Base-by-base conservation (phyloP, 139 green algal species). In the Coelastrella sp. region DNA sequence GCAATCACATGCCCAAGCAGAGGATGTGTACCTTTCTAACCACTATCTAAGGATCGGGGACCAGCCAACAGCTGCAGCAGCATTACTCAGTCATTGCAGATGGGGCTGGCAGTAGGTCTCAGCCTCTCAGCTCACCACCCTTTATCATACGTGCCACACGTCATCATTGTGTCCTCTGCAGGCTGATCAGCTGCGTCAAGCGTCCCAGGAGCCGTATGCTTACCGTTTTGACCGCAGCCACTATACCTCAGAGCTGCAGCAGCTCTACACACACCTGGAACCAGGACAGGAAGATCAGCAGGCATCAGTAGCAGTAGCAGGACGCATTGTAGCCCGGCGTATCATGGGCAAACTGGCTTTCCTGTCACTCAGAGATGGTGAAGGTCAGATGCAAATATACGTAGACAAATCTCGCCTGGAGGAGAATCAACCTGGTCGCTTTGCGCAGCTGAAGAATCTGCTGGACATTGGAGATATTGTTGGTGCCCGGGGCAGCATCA, bases 311-410 rank as follows among this genome's bases (percentile, higher is more conserved):
- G 85, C 93, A 6, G 95, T 99, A 20, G 96, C 98, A 19, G 98
- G 98, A 8, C 95, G 98, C 22, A 87, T 99, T 1, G 97, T 98
- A 92, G 94, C 95, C 9, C 95, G 96, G 10, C 92, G 98, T 0
- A 94, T 99, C 25, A 99, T 99, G 94, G 98, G 98, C 81, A 99
- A 99, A 93, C 95, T 99, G 7, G 97, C 98, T 0, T 99, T 99
- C 93, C 90, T 98, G 20, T 96, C 89, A 7, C 78, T 99, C 25
- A 70, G 93, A 25, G 98, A 99, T 91, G 97, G 96, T 74, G 93
- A 87, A 19, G 98, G 98, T 11, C 92, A 92, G 24, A 95, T 99
- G 11, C 98, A 99, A 95, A 93, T 99, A 61, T 98, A 99, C 88
- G 86, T 98, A 19, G 97, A 99, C 75, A 96, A 95, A 56, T 90